A percentile compares a stretch with the other conserved stretches of the same genome.
phyloP scores from a whole-genome alignment of 2,329 filamentous ascomycete genomes.

The Hirsutella thompsonii region DNA sequence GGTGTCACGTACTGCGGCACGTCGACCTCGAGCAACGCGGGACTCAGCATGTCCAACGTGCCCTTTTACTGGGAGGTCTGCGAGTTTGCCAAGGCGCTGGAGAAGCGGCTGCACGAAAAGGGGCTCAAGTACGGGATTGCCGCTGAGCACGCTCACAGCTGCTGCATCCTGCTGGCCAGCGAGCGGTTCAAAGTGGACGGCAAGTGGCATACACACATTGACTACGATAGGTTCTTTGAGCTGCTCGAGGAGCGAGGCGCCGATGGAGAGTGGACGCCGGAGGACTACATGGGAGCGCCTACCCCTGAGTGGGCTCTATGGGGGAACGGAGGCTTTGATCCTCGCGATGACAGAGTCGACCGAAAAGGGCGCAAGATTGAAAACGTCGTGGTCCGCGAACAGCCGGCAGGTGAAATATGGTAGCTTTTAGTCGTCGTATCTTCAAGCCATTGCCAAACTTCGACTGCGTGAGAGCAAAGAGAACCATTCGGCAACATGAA shows the following conservation, averaged over 20 bases:
- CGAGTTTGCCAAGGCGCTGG: slow-evolving; percentile 66
- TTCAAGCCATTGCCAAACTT: neutral
- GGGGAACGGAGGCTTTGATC: slow-evolving; percentile 92
- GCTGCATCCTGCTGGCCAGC: slow-evolving; percentile 78
- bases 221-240: slow-evolving; percentile 81
- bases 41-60: slow-evolving; percentile 93
- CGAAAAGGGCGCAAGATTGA: slow-evolving; percentile 64
- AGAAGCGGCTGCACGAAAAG: slow-evolving; percentile 52
- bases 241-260: slow-evolving; percentile 56
- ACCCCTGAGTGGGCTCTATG: slow-evolving; percentile 92
- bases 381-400: slow-evolving; percentile 18
- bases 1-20: slow-evolving; percentile 96
- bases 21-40: slow-evolving; percentile 67
- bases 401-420: slow-evolving; percentile 10
- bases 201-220: slow-evolving; percentile 84
- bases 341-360: slow-evolving; percentile 75
- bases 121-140: slow-evolving; percentile 81
- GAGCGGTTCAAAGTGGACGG: slow-evolving; percentile 64
- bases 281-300: slow-evolving; percentile 77
- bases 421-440: neutral
- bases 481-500: neutral
- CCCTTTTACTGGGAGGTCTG: slow-evolving; percentile 89
- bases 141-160: slow-evolving; percentile 90
- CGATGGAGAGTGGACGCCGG: slow-evolving; percentile 63
- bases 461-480: too few species aligned